These are phyloP conservation scores for Chloris gayana DNA, from an alignment of 176 grass and related monocot species.

Conservation along the genomic window DNA sequence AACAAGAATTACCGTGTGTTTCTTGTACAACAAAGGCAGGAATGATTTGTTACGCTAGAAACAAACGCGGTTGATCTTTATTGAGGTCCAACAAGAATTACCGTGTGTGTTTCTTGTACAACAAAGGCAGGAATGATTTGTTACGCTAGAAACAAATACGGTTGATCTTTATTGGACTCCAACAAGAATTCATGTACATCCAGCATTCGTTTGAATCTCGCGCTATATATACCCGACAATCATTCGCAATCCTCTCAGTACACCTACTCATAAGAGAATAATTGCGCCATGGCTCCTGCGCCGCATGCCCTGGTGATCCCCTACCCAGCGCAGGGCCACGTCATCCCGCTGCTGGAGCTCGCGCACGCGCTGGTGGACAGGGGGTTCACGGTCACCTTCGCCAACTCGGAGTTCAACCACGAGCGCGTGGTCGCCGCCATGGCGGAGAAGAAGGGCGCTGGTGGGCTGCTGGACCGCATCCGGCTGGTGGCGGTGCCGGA, in stretches of 20 bases:
- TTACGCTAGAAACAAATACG: not conserved
- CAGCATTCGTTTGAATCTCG: not conserved
- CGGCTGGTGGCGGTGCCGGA: conserved; percentile 51
- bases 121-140: not conserved
- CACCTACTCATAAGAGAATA: too few species aligned
- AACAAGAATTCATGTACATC: not conserved
- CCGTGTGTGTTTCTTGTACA: not conserved
- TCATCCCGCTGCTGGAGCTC: conserved; percentile 60
- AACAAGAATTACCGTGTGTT: too few species aligned
- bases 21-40: too few species aligned
- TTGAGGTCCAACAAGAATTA: not conserved
- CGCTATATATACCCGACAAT: conserved; percentile 1
- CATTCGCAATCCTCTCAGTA: not conserved
- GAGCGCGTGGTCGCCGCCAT: conserved; percentile 36
- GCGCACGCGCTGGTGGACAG: conserved; percentile 45
- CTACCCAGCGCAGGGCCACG: conserved; percentile 68
- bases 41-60: too few species aligned
- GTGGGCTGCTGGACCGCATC: conserved; percentile 1
- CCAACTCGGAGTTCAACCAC: conserved; percentile 70
- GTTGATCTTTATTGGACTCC: not conserved
- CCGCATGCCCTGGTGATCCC: conserved; percentile 53
- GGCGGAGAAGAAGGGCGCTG: not conserved
- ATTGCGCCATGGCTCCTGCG: not conserved
- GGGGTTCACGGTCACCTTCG: conserved; percentile 62
- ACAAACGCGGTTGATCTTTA: not conserved